Evolutionary conservation across 1,139 yeast species (phyloP).

Genomic region (Taphrina confusa): DNA sequence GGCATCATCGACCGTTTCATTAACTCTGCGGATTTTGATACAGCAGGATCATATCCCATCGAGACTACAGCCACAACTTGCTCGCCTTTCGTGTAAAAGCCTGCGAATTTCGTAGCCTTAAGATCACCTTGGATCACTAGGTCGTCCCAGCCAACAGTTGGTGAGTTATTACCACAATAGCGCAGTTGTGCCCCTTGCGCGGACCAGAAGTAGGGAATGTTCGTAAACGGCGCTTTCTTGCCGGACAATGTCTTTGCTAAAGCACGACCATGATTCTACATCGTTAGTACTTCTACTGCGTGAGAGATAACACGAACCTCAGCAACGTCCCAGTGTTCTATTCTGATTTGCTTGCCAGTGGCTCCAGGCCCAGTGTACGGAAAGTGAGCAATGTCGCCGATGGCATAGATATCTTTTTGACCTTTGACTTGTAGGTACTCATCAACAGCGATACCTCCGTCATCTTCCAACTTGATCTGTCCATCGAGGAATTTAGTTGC

Average conservation of each 20-base stretch:
- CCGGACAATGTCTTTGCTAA: conserved; percentile 34
- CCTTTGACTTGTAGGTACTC: conserved; percentile 35
- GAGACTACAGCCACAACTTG: conserved; percentile 36
- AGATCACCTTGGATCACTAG: conserved; percentile 35
- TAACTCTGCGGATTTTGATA: conserved; percentile 35
- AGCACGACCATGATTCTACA: conserved; percentile 35
- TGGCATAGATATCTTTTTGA: conserved; percentile 37
- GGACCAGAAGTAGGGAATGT: conserved; percentile 38
- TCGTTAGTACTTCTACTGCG: neutral
- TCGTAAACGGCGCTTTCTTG: conserved; percentile 34
- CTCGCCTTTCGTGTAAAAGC: conserved; percentile 37
- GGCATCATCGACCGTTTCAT: conserved; percentile 37
- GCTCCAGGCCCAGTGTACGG: conserved; percentile 38
- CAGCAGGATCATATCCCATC: conserved; percentile 37
- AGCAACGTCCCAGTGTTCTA: conserved; percentile 39
- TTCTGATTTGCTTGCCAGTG: conserved; percentile 34
- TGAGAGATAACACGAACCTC: neutral
- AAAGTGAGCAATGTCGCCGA: conserved; percentile 38
- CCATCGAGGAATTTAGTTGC: conserved; percentile 36
- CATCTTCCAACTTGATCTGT: conserved; percentile 34
- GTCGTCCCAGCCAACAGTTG: conserved; percentile 37
- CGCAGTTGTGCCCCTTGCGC: conserved; percentile 38
- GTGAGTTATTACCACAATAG: conserved; percentile 37
- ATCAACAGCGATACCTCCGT: conserved; percentile 37
- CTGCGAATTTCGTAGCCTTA: conserved; percentile 36